phyloP scores from a whole-genome alignment of 2,329 filamentous ascomycete species.

The Sphaerulina vaccinii region DNA sequence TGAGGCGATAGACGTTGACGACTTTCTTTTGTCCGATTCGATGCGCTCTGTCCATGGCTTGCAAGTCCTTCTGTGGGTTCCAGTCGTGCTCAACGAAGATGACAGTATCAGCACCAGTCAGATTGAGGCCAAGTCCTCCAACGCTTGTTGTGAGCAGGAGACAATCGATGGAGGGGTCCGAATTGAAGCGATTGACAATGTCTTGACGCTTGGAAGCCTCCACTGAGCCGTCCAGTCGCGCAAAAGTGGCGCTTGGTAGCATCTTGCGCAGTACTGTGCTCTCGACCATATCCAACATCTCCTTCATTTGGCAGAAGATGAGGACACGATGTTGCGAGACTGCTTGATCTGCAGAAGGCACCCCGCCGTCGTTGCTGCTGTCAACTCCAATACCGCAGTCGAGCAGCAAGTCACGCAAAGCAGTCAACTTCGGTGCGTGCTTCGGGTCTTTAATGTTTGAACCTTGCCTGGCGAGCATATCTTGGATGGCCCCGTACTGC shows the following conservation, averaged over 20 bases:
- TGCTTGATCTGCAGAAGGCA: constrained; percentile 66
- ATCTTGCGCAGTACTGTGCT: constrained; percentile 86
- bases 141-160: constrained; percentile 92
- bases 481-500: constrained; percentile 84
- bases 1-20: constrained; percentile 95
- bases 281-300: constrained; percentile 99
- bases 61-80: constrained; percentile 98
- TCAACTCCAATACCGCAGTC: constrained; percentile 92
- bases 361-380: constrained; percentile 40
- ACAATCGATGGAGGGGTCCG: constrained; percentile 93
- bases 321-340: constrained; percentile 95
- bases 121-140: constrained; percentile 87
- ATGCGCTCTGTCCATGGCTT: constrained; percentile 98
- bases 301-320: constrained; percentile 99
- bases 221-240: constrained; percentile 90
- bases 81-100: constrained; percentile 99
- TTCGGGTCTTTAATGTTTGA: constrained; percentile 79
- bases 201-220: constrained; percentile 93
- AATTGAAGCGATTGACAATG: constrained; percentile 98
- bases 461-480: constrained; percentile 72
- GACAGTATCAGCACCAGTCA: constrained; percentile 96
- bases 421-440: constrained; percentile 90
- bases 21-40: constrained; percentile 99
- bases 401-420: constrained; percentile 88
- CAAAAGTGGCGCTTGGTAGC: constrained; percentile 87